These are phyloP conservation scores for Mycocentrospora acerina DNA, from an alignment of 2,329 filamentous ascomycete species.

Conservation along the genomic window DNA sequence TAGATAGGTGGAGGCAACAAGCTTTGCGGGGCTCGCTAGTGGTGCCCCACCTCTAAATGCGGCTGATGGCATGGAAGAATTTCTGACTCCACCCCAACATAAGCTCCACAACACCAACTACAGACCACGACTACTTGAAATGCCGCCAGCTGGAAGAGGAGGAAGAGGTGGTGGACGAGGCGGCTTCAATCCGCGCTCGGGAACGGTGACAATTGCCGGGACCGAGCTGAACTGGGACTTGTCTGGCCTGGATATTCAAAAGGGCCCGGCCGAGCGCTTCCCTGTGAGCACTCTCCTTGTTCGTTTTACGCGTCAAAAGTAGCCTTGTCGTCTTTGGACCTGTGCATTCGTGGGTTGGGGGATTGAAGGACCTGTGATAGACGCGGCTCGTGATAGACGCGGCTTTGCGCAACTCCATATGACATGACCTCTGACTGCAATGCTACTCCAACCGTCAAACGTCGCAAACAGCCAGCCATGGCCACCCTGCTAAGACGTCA, in stretches of 20 bases:
- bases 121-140: constrained; percentile 5
- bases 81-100: constrained; percentile 6
- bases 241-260: constrained; percentile 43
- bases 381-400: background rate
- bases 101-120: background rate
- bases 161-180: constrained; percentile 34
- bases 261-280: constrained; percentile 44
- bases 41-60: constrained; percentile 24
- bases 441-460: constrained; percentile 5
- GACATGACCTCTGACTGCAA: constrained; percentile 9
- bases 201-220: constrained; percentile 45
- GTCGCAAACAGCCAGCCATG: constrained; percentile 2
- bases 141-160: constrained; percentile 36
- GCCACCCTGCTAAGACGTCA: constrained; percentile 19
- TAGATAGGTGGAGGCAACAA: no score
- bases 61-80: constrained; percentile 12
- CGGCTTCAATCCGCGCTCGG: constrained; percentile 29
- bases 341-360: background rate
- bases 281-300: constrained; percentile 33
- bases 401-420: constrained; percentile 7
- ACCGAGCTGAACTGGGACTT: constrained; percentile 47
- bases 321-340: background rate
- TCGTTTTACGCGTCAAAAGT: constrained; percentile 2
- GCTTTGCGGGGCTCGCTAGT: no score
- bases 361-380: background rate